phyloP scores from a whole-genome alignment of 2,329 filamentous ascomycete species.

The Paraconiothyrium sp. region DNA sequence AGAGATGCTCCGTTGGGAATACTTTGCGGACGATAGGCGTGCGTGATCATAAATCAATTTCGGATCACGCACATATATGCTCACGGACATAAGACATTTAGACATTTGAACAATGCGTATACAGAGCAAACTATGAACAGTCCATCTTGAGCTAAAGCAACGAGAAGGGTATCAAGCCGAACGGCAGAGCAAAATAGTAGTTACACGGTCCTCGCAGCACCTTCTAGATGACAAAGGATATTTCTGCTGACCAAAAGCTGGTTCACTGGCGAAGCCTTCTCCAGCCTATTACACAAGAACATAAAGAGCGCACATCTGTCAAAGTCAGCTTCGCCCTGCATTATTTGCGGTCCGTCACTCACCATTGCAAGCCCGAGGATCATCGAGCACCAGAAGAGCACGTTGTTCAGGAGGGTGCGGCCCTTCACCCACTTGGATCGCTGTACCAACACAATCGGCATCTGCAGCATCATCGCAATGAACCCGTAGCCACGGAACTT shows the following conservation, averaged over 20 bases:
- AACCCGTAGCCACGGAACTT: constrained; percentile 96
- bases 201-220: constrained; percentile 11
- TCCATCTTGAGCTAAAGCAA: constrained; percentile 4
- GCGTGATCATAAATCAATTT: background rate
- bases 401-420: constrained; percentile 76
- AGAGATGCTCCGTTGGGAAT: constrained; percentile 3
- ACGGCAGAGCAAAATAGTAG: constrained; percentile 1
- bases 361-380: constrained; percentile 85
- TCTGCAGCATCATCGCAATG: constrained; percentile 92
- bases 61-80: background rate
- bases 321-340: constrained; percentile 22
- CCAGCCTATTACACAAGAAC: constrained; percentile 43
- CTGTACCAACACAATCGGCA: constrained; percentile 94
- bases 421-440: constrained; percentile 79
- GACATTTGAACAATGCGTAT: background rate
- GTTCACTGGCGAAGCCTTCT: constrained; percentile 1
- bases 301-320: constrained; percentile 52
- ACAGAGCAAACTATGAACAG: background rate
- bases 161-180: constrained; percentile 21
- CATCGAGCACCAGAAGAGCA: constrained; percentile 91
- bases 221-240: constrained; percentile 1
- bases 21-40: constrained; percentile 3
- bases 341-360: constrained; percentile 45
- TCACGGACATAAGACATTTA: background rate
- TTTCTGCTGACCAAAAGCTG: background rate